Conservation (phyloP, 139 green algal genomes). For the Coelastrella sp. region DNA sequence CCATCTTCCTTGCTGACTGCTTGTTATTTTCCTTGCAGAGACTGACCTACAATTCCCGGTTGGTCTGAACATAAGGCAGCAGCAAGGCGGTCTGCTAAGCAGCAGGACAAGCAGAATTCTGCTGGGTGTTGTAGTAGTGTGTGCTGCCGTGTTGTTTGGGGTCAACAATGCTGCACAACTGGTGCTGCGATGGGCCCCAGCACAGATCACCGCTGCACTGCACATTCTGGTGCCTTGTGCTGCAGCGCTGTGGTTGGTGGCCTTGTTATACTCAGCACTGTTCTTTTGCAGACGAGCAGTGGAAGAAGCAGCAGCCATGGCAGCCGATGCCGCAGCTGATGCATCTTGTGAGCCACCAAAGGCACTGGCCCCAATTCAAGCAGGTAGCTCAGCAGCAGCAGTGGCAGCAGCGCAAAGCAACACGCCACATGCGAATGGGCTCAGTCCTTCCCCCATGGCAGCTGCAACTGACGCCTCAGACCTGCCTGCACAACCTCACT, state of each 20-base stretch:
- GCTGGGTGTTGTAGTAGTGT: not conserved
- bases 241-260: not conserved
- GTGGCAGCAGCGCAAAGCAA: not conserved
- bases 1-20: not conserved
- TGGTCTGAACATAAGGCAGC: not conserved
- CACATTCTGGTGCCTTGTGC: constrained; percentile 4
- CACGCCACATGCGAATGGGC: not conserved
- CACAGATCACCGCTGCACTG: not conserved
- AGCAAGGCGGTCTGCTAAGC: not conserved
- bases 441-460: not conserved
- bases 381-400: not conserved
- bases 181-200: not conserved
- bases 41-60: not conserved
- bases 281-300: not conserved
- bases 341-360: not conserved
- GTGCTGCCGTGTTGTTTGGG: not conserved
- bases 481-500: too few relatives aligned
- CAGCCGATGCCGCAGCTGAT: not conserved
- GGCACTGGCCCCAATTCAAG: not conserved
- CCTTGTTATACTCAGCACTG: not conserved
- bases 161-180: not conserved
- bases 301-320: not conserved
- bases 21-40: not conserved
- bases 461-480: not conserved
- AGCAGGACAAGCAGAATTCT: not conserved